Evolutionary conservation across 345 rosid genomes (phyloP).

Genomic region (Murraya koenigii): DNA sequence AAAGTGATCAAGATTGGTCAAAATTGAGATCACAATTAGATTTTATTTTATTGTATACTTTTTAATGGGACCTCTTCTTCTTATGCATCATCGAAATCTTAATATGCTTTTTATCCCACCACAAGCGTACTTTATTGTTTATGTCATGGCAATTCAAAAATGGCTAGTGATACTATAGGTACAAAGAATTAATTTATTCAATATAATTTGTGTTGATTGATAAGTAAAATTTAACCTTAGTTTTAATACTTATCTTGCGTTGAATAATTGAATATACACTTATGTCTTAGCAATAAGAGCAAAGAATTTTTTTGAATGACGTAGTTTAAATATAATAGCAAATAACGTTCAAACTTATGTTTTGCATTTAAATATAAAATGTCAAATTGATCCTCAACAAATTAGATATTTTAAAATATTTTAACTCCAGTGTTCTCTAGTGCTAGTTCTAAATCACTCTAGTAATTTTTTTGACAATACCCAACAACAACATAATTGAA

Average conservation of each 20-base stretch:
- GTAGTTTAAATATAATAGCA: not conserved
- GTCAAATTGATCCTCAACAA: not conserved
- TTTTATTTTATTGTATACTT: slow-evolving; percentile 1
- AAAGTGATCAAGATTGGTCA: slow-evolving; percentile 2
- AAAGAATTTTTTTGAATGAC: not conserved
- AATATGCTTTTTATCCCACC: slow-evolving; percentile 12
- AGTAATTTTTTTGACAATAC: too few species aligned
- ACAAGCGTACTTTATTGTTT: not conserved
- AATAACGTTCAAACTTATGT: not conserved
- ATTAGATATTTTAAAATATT: not conserved
- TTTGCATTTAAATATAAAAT: not conserved
- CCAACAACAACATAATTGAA: not conserved
- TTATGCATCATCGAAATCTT: slow-evolving; percentile 13
- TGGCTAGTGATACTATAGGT: slow-evolving; percentile 3
- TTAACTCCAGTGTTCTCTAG: not conserved
- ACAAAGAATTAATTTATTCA: slow-evolving; percentile 19
- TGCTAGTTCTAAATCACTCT: too few species aligned
- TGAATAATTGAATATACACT: not conserved
- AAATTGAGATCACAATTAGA: not conserved
- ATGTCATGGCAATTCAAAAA: not conserved
- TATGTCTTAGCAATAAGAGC: not conserved
- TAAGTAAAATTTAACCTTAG: not conserved
- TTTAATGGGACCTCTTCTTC: slow-evolving; percentile 24
- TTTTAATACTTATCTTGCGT: not conserved
- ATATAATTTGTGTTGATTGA: not conserved